These are phyloP conservation scores for Kalanchoe fedtschenkoi DNA, from an alignment of 164 flowering plant genomes.

Conservation along the genomic window DNA sequence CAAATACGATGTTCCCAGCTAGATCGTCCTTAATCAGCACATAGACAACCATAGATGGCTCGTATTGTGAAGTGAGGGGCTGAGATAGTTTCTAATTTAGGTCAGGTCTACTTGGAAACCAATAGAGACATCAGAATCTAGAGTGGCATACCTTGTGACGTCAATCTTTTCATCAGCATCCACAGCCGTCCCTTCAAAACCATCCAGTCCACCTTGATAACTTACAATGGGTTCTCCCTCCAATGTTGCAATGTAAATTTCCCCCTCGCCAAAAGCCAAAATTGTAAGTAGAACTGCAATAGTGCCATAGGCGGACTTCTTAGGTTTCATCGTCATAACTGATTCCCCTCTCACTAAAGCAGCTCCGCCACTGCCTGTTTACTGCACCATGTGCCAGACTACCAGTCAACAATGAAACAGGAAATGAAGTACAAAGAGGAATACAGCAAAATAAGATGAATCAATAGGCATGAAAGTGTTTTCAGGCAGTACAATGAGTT, in stretches of 20 bases:
- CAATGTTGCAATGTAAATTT: constrained; percentile 68
- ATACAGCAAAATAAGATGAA: neutral
- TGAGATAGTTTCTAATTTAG: too few relatives aligned
- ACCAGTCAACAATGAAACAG: neutral
- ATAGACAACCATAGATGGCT: too few relatives aligned
- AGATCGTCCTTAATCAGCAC: too few relatives aligned
- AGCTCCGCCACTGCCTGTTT: neutral
- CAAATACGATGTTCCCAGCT: too few relatives aligned
- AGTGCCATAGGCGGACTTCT: constrained; percentile 18
- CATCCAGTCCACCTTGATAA: constrained; percentile 69
- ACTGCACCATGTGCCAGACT: neutral
- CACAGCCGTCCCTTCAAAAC: constrained; percentile 77
- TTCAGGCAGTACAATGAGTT: too few relatives aligned
- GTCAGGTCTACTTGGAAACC: neutral
- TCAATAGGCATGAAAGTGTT: too few relatives aligned
- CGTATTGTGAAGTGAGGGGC: neutral
- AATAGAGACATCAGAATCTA: neutral
- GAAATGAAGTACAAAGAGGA: neutral
- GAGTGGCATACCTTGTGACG: constrained; percentile 41
- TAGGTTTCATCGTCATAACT: constrained; percentile 27
- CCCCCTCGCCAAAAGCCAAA: constrained; percentile 36
- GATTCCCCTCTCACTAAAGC: constrained; percentile 9
- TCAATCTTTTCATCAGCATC: constrained; percentile 83
- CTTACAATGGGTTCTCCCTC: constrained; percentile 87
- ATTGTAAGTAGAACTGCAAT: constrained; percentile 26